Conservation (phyloP, 2,329 filamentous ascomycete species). For the Dactylellina parvicollis region DNA sequence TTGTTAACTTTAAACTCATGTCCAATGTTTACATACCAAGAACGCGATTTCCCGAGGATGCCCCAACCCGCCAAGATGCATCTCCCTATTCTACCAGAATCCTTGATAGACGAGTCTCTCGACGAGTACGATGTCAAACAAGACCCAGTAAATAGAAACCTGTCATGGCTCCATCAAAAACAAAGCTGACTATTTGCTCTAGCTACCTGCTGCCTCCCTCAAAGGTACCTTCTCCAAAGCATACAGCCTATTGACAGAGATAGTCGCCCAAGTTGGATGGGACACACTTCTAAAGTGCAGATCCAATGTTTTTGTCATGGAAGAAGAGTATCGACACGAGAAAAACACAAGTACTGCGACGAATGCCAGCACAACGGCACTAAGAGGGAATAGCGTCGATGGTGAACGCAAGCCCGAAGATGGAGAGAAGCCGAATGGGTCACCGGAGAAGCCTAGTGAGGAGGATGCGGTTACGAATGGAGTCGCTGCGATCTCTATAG, state of each 20-base stretch:
- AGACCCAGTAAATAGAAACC: slow-evolving; percentile 64
- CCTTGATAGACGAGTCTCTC: slow-evolving; percentile 93
- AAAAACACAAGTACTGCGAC: slow-evolving; percentile 69
- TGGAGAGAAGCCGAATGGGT: slow-evolving; percentile 51
- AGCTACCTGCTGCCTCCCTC: slow-evolving; percentile 86
- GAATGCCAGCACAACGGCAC: slow-evolving; percentile 64
- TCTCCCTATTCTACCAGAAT: slow-evolving; percentile 86
- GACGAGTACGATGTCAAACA: slow-evolving; percentile 69
- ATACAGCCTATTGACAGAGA: slow-evolving; percentile 91
- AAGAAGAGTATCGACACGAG: slow-evolving; percentile 95
- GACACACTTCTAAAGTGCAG: slow-evolving; percentile 93
- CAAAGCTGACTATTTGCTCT: slow-evolving; percentile 67
- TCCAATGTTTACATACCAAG: slow-evolving; percentile 99
- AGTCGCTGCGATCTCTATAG: slow-evolving; percentile 57
- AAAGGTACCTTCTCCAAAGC: slow-evolving; percentile 96
- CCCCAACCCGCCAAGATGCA: slow-evolving; percentile 89
- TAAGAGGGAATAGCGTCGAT: slow-evolving; percentile 61
- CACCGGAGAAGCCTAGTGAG: slow-evolving; percentile 42
- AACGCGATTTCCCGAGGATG: slow-evolving; percentile 95
- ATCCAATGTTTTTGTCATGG: slow-evolving; percentile 99
- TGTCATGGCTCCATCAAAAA: slow-evolving; percentile 74
- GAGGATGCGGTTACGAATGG: slow-evolving; percentile 60
- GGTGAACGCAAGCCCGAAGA: slow-evolving; percentile 58
- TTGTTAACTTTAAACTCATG: slow-evolving; percentile 96
- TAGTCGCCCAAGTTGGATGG: slow-evolving; percentile 97